A percentile compares a stretch with the other conserved stretches of the same genome.
Evolutionary conservation across 1,284 basidiomycete genomes (phyloP).

Genomic region (Trichosporon inkin): DNA sequence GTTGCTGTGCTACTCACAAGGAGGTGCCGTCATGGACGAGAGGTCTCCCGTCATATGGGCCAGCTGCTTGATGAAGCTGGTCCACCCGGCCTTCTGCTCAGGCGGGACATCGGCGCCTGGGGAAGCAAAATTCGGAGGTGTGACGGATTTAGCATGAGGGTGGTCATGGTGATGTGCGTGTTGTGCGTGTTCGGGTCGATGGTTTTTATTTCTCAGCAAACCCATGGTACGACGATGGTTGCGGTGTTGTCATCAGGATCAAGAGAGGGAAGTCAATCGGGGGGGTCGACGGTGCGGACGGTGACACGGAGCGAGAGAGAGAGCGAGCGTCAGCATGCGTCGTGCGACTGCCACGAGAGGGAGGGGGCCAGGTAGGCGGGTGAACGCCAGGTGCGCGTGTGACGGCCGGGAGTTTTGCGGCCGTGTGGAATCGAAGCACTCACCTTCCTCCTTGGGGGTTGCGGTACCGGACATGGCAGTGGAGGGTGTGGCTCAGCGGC

Average conservation of each 20-base stretch:
- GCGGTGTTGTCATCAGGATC: neutral
- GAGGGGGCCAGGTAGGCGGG: too few relatives aligned
- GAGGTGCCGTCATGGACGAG: constrained; percentile 87
- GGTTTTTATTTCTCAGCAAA: neutral
- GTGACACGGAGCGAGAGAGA: neutral
- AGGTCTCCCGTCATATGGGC: constrained; percentile 86
- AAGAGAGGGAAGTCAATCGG: neutral
- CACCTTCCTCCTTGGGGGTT: constrained; percentile 11
- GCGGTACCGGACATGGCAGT: constrained; percentile 1
- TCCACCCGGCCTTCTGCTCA: constrained; percentile 52
- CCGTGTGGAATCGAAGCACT: neutral
- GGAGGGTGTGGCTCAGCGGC: neutral
- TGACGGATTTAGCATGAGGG: neutral
- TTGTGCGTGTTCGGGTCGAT: neutral
- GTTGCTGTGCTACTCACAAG: constrained; percentile 37
- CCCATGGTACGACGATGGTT: neutral
- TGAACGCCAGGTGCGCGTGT: too few relatives aligned
- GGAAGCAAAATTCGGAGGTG: neutral
- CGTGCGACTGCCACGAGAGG: neutral
- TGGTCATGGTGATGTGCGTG: constrained; percentile 2
- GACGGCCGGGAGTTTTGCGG: too few relatives aligned
- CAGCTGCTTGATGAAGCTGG: constrained; percentile 56
- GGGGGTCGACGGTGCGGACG: neutral
- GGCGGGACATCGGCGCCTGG: constrained; percentile 47
- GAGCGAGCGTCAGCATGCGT: neutral